Evolutionary conservation across 305 asterid genomes (phyloP), one percentile per base, ranked within the genome.

Genomic region (Ajuga reptans): DNA sequence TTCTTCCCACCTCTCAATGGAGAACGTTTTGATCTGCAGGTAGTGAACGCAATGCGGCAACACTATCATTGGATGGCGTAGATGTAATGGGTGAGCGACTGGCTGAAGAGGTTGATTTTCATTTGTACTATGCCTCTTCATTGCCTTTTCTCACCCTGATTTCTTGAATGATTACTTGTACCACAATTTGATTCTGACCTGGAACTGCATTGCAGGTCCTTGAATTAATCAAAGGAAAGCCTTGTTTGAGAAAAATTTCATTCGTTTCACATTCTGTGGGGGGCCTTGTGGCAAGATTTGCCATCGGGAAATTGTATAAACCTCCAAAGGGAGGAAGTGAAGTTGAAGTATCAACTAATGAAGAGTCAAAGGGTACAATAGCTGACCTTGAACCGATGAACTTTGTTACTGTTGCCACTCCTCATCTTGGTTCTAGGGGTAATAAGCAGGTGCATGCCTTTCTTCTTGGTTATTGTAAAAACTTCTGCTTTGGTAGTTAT

Each of bases 361-460:
- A 80, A 71, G 86, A 72, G 74, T 78, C 85, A 39, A 88, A 79
- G 71, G 91, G 86, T 61, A 84, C 91, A 70, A 86, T 93, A 72
- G 96, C 96, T 69, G 89, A 84, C 66, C 87, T 93, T 68, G 91
- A 85, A 68, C 96, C 97, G 15, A 58, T 93, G 27, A 93, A 89
- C 84, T 91, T 91, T 60, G 78, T 91, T 53, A 91, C 96, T 17
- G 95, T 87, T 71, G 99, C 99, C 68, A 87, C 96, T 78, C 99
- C 99, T 69, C 99, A 94, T 85, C 96, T 94, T 76, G 99, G 97
- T 76, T 94, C 99, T 33, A 85, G 96, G 84, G 99, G 99, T 61
- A 84, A 94, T 79, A 87, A 86, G 84, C 99, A 94, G 96, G 99
- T 94, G 79, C 56, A 34, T 62, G 21, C 66, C 74, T 46, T 64